phyloP scores from a whole-genome alignment of 768 basidiomycete genomes.

The Mycena chlorophos region DNA sequence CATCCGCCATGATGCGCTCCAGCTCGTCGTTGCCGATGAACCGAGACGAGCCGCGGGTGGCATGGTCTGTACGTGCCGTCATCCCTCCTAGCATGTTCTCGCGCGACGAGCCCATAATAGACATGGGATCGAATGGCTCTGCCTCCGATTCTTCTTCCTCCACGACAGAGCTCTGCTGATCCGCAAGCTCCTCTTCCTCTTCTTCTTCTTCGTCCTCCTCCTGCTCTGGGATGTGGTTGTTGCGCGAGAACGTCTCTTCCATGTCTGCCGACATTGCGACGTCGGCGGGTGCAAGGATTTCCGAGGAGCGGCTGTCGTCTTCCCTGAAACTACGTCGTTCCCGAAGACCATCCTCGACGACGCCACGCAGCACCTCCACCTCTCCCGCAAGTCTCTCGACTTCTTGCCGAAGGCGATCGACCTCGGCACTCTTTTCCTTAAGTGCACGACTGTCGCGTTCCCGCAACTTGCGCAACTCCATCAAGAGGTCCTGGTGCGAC shows the following conservation, averaged over 20 bases:
- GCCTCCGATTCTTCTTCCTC: constrained; percentile 23
- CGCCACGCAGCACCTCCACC: constrained; percentile 81
- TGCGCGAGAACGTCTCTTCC: constrained; percentile 26
- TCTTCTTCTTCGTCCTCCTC: constrained; percentile 31
- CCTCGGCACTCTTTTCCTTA: constrained; percentile 62
- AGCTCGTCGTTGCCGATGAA: constrained; percentile 62
- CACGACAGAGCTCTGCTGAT: constrained; percentile 16
- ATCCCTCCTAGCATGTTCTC: constrained; percentile 35
- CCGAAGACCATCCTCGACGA: constrained; percentile 84
- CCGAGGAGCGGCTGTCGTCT: constrained; percentile 2
- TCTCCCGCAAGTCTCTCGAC: constrained; percentile 83
- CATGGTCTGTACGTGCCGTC: constrained; percentile 55
- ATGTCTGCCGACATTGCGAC: constrained; percentile 36
- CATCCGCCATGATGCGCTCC: constrained; percentile 62
- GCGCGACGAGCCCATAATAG: constrained; percentile 34
- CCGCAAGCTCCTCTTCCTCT: constrained; percentile 7
- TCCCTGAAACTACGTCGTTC: constrained; percentile 65
- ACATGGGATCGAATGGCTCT: constrained; percentile 38
- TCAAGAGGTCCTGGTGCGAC: constrained; percentile 69
- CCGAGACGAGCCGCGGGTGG: constrained; percentile 49
- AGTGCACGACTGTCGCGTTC: constrained; percentile 62
- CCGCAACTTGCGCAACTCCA: constrained; percentile 61
- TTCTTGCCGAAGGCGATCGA: constrained; percentile 66
- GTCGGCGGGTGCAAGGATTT: constrained; percentile 32
- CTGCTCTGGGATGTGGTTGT: constrained; percentile 29